A percentile compares a stretch with the other conserved stretches of the same genome.
Conservation (phyloP, 805 yeast species). For the Teunomyces barrocoloradensis region DNA sequence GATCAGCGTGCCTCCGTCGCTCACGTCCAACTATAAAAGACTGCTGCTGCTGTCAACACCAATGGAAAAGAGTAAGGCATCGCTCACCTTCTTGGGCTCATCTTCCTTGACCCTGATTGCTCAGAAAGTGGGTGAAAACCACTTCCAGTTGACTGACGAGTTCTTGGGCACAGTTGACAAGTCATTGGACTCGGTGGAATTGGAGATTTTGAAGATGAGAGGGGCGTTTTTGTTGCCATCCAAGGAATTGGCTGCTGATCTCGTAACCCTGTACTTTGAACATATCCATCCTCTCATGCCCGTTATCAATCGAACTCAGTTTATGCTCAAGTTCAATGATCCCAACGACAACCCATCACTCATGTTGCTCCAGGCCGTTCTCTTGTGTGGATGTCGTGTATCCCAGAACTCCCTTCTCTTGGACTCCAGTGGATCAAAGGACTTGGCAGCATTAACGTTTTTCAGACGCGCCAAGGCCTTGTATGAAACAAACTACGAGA, state of each 20-base stretch:
- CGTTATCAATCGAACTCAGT: constrained; percentile 58
- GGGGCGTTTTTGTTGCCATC: constrained; percentile 75
- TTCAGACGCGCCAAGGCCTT: constrained; percentile 73
- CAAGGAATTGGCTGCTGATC: constrained; percentile 53
- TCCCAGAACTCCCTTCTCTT: constrained; percentile 51
- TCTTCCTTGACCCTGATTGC: constrained; percentile 49
- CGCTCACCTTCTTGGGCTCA: constrained; percentile 52
- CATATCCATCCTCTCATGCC: constrained; percentile 70
- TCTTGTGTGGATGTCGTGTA: constrained; percentile 66
- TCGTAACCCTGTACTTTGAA: constrained; percentile 60
- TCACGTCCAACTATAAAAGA: constrained; percentile 39
- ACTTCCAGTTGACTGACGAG: constrained; percentile 44
- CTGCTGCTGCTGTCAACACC: constrained; percentile 23
- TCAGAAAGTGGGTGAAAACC: constrained; percentile 46
- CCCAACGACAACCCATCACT: constrained; percentile 61
- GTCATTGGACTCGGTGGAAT: constrained; percentile 55
- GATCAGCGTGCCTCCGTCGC: constrained; percentile 42
- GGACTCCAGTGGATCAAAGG: constrained; percentile 51
- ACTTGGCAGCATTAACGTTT: constrained; percentile 50
- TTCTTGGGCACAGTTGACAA: constrained; percentile 33
- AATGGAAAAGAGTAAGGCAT: constrained; percentile 34
- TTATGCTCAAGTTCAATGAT: constrained; percentile 55
- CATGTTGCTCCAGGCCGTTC: constrained; percentile 63
- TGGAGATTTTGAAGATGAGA: constrained; percentile 58
- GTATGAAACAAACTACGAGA: constrained; percentile 66